Evolutionary conservation across 2,329 filamentous ascomycete species (phyloP).

Genomic region (Anisogramma anomala): DNA sequence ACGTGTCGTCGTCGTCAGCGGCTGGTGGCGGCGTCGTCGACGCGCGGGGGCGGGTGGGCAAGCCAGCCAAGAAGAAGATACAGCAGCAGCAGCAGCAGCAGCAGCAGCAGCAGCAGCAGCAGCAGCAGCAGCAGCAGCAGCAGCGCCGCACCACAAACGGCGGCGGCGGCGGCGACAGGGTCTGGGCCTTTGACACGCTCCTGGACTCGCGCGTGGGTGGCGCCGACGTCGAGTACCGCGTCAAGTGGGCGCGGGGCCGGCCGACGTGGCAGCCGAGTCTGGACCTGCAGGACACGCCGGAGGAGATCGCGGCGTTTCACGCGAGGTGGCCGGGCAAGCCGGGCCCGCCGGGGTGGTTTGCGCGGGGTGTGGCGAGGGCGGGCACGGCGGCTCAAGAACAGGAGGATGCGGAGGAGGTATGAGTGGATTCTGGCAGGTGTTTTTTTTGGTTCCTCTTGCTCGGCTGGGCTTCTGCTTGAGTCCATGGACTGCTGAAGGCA

Average conservation of each 20-base stretch:
- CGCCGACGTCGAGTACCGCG: neutral
- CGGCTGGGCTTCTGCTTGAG: too few species aligned
- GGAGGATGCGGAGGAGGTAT: neutral
- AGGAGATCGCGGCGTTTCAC: neutral
- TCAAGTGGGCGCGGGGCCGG: neutral
- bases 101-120: neutral
- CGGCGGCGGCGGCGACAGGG: neutral
- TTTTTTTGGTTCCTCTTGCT: too few species aligned
- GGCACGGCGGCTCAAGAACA: neutral
- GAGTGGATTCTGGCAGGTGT: neutral
- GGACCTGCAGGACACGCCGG: neutral
- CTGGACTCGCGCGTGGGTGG: neutral
- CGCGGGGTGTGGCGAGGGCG: neutral
- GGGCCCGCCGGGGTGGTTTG: neutral
- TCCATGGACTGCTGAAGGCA: too few species aligned
- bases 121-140: neutral
- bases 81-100: too few species aligned
- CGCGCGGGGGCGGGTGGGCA: too few species aligned
- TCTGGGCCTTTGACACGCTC: neutral
- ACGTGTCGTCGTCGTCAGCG: too few species aligned
- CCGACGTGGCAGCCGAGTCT: constrained; percentile 2
- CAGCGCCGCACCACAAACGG: neutral
- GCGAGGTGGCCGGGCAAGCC: neutral
- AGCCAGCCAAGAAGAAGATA: too few species aligned
- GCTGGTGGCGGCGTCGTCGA: too few species aligned